Evolutionary conservation across 2,329 filamentous ascomycete species (phyloP), one percentile per base, ranked within the genome.

Genomic region (Penicillium crustosum): DNA sequence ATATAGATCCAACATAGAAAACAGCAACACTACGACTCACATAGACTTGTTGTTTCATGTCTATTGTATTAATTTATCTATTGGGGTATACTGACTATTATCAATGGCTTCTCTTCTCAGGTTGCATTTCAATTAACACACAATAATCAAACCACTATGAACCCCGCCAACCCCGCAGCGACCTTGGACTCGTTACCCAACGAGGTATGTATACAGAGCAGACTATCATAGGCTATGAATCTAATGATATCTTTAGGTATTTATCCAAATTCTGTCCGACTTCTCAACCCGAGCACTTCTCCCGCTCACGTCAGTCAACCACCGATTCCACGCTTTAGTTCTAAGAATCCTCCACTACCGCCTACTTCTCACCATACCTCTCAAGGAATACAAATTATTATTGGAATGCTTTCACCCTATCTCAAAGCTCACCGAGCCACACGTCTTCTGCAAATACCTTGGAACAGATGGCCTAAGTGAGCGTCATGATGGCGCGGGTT

Each of bases 361-460:
- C 35, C 79, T 91, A 2, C 75, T 87, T 47, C 72, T 81, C 21
- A 84, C 85, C 21, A 81, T 85, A 5, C 76, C 82, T 3, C 75
- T 88, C 8, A 75, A 82, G 38, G 82, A 85, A 38, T 84, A 90
- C 68, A 83, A 86, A 53, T 75, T 94, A 39, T 84, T 93, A 38
- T 83, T 95, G 42, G 89, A 93, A 76, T 91, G 89, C 71, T 93
- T 89, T 68, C 89, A 89, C 62, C 90, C 90, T 0, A 85, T 81
- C 61, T 86, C 83, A 25, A 88, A 87, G 72, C 79, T 89, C 49
- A 86, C 83, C 6, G 87, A 89, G 21, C 88, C 89, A 0, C 86
- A 86, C 54, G 80, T 91, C 13, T 82, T 83, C 69, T 93, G 90
- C 73, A 79, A 85, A 44, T 88, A 88, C 61, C 77, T 87, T 12